Conservation (phyloP, 176 grass and related monocot genomes). For the Dactylis glomerata region DNA sequence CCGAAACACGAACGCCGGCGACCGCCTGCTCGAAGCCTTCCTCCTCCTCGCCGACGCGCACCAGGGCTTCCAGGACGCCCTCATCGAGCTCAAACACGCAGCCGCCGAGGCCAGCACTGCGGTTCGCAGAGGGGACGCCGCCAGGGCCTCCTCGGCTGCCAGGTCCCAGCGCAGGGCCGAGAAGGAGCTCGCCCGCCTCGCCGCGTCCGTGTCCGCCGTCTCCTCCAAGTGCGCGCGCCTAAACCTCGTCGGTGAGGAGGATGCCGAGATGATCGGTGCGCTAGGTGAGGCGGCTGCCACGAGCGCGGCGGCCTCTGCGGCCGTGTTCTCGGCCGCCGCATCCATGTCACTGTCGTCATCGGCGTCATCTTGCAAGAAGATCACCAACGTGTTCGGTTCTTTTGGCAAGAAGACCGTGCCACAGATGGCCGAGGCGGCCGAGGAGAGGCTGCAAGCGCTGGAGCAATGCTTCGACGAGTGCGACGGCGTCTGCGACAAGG, state of each 20-base stretch:
- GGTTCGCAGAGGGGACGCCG: slow-evolving; percentile 22
- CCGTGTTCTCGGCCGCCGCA: not conserved
- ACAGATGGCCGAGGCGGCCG: not conserved
- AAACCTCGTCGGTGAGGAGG: not conserved
- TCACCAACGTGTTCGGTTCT: not conserved
- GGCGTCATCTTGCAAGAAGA: not conserved
- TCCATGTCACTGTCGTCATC: slow-evolving; percentile 9
- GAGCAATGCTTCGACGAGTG: slow-evolving; percentile 29
- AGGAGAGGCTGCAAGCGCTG: slow-evolving; percentile 17
- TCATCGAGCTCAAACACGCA: slow-evolving; percentile 19
- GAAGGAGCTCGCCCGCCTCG: slow-evolving; percentile 31
- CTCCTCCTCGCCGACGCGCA: slow-evolving; percentile 63
- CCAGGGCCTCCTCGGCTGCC: not conserved
- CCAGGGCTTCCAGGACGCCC: slow-evolving; percentile 35
- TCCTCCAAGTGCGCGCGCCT: slow-evolving; percentile 4
- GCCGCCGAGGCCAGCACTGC: slow-evolving; percentile 19
- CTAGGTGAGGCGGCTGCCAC: slow-evolving; percentile 23
- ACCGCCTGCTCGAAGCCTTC: slow-evolving; percentile 47
- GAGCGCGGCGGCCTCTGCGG: slow-evolving; percentile 4
- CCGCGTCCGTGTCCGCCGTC: not conserved
- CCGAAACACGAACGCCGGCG: not conserved
- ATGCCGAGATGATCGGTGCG: slow-evolving; percentile 22
- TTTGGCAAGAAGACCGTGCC: slow-evolving; percentile 13
- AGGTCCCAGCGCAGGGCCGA: slow-evolving; percentile 31
- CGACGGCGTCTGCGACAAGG: slow-evolving; percentile 22